These are phyloP conservation scores for Monosporascus sp. DNA, from an alignment of 2,329 filamentous ascomycete species.

Conservation along the genomic window DNA sequence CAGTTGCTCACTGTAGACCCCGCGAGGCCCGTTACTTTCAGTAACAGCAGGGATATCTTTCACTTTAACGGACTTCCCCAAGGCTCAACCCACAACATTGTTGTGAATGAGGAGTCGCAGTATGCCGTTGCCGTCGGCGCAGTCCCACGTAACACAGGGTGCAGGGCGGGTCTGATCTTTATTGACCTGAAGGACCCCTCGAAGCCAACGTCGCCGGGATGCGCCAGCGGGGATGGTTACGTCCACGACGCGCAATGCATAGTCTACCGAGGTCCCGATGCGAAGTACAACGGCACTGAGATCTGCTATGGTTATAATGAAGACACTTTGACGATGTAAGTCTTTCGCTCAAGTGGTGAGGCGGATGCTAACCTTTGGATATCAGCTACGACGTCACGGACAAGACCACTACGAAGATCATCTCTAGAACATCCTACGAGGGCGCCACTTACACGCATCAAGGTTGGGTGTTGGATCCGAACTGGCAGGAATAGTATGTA, in stretches of 20 bases:
- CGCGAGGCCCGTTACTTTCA: slow-evolving; percentile 30
- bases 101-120: slow-evolving; percentile 44
- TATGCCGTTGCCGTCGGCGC: slow-evolving; percentile 43
- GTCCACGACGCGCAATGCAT: slow-evolving; percentile 54
- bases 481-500: slow-evolving; percentile 33
- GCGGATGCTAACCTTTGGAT: too few species aligned
- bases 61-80: slow-evolving; percentile 25
- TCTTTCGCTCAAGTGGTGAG: too few species aligned
- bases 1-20: slow-evolving; percentile 41
- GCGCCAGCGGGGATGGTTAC: slow-evolving; percentile 50
- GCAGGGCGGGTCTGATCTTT: slow-evolving; percentile 50
- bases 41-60: slow-evolving; percentile 30
- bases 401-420: slow-evolving; percentile 32
- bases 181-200: slow-evolving; percentile 51
- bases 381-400: too few species aligned
- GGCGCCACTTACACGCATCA: slow-evolving; percentile 57
- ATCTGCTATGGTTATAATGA: slow-evolving; percentile 56
- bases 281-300: slow-evolving; percentile 40
- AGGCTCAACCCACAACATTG: slow-evolving; percentile 48
- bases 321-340: slow-evolving; percentile 42
- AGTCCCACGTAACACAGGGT: slow-evolving; percentile 35
- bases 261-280: slow-evolving; percentile 46
- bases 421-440: slow-evolving; percentile 49
- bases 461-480: slow-evolving; percentile 46
- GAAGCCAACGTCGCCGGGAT: slow-evolving; percentile 49